Evolutionary conservation across 2,329 filamentous ascomycete species (phyloP).

Genomic region (Sporothrix pallida): DNA sequence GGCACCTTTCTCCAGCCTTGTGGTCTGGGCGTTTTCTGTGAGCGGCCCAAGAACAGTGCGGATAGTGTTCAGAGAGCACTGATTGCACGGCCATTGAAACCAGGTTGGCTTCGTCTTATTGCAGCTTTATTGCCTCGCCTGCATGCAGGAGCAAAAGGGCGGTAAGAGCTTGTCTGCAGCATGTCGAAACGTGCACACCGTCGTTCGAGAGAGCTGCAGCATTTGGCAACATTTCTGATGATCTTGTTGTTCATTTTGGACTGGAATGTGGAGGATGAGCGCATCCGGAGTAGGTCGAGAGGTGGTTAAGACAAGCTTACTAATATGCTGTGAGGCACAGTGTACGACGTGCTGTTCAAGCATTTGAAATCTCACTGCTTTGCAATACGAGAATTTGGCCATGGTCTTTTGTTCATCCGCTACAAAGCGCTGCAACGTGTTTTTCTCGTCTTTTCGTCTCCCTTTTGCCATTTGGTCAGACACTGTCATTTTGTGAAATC

Average conservation of each 20-base stretch:
- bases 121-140: slow-evolving; percentile 20
- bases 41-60: slow-evolving; percentile 20
- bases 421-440: not conserved
- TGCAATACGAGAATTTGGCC: not conserved
- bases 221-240: not conserved
- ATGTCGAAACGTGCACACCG: not conserved
- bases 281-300: not conserved
- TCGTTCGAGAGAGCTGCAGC: not conserved
- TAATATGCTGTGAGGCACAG: not conserved
- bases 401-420: not conserved
- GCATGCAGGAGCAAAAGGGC: slow-evolving; percentile 15
- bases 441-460: not conserved
- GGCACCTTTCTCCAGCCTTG: slow-evolving; percentile 12
- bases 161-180: slow-evolving; percentile 23
- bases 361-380: slow-evolving; percentile 17
- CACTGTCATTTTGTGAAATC: not conserved
- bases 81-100: not conserved
- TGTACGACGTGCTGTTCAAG: not conserved
- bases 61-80: not conserved
- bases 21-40: not conserved
- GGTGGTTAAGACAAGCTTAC: slow-evolving; percentile 9
- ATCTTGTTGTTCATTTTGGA: not conserved
- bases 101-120: not conserved
- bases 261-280: slow-evolving; percentile 20
- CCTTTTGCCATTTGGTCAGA: not conserved